These are phyloP conservation scores for Guillardia theta DNA, from an alignment of 78 protist species.

Conservation along the genomic window DNA sequence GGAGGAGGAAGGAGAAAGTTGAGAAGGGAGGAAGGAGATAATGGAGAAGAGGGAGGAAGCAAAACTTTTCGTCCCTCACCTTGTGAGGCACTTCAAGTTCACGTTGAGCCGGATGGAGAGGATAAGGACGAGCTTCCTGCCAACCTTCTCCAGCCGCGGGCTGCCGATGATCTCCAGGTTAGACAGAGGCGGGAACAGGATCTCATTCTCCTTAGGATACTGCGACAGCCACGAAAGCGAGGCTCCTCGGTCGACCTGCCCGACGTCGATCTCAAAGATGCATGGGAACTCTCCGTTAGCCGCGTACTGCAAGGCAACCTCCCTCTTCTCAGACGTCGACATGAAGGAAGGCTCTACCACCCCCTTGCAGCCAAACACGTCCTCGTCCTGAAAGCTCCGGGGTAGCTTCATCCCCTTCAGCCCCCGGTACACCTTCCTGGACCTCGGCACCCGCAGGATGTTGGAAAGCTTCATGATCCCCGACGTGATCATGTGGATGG, in stretches of 20 bases:
- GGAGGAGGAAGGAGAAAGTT: not conserved
- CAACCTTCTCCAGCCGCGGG: not conserved
- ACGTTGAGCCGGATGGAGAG: not conserved
- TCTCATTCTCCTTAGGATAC: constrained; percentile 7
- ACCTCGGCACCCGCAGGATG: not conserved
- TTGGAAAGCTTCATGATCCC: not conserved
- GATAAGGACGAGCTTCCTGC: not conserved
- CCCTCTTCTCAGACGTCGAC: not conserved
- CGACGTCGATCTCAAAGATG: not conserved
- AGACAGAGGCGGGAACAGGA: constrained; percentile 30
- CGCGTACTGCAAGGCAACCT: constrained; percentile 25
- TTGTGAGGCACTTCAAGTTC: not conserved
- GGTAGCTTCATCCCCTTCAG: not conserved
- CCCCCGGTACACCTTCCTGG: constrained; percentile 8
- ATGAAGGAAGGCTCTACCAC: constrained; percentile 14
- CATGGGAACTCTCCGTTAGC: not conserved
- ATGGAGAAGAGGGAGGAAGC: not conserved
- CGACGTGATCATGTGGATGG: constrained; percentile 13
- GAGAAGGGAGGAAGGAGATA: not conserved
- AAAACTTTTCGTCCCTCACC: not conserved
- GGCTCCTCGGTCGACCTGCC: constrained; percentile 47
- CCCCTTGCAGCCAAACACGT: not conserved
- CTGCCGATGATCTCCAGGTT: not conserved
- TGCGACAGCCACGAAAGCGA: constrained; percentile 28
- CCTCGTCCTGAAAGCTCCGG: not conserved